A percentile compares a stretch with the other conserved stretches of the same genome.
These are phyloP conservation scores for Plasmodium gaboni DNA, from an alignment of 169 alveolate species.

Conservation along the genomic window DNA sequence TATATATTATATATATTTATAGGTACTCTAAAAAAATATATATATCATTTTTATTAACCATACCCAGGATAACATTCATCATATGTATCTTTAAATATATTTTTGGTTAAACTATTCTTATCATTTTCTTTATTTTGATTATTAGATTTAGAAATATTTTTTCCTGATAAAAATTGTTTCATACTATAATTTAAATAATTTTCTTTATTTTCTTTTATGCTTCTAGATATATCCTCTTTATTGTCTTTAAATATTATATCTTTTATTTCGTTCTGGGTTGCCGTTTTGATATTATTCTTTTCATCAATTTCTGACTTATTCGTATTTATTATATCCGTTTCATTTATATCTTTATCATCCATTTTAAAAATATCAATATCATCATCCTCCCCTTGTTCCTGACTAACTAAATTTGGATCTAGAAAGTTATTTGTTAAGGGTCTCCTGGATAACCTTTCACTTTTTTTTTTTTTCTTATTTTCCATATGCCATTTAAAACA, in stretches of 20 bases:
- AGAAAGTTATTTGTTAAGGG: constrained; percentile 35
- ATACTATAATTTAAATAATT: constrained; percentile 1
- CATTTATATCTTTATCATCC: constrained; percentile 1
- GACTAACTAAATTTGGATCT: not conserved
- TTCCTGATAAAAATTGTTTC: not conserved
- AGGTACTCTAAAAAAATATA: not conserved
- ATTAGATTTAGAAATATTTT: constrained; percentile 12
- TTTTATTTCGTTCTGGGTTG: not conserved
- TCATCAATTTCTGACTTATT: constrained; percentile 1
- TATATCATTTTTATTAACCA: not conserved
- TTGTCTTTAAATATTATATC: not conserved
- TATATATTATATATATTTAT: no score
- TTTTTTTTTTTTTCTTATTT: constrained; percentile 60
- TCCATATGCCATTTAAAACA: constrained; percentile 76
- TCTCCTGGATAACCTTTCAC: constrained; percentile 62
- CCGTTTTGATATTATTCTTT: not conserved
- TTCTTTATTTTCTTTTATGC: not conserved
- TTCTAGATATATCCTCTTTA: not conserved
- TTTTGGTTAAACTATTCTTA: constrained; percentile 42
- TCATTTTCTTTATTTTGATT: constrained; percentile 11
- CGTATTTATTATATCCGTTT: not conserved
- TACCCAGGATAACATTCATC: constrained; percentile 74
- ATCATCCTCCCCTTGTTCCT: constrained; percentile 16
- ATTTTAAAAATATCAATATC: constrained; percentile 62
- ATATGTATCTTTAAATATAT: constrained; percentile 60